Conservation (phyloP, 257 asterid species). For the Petunia axillaris region DNA sequence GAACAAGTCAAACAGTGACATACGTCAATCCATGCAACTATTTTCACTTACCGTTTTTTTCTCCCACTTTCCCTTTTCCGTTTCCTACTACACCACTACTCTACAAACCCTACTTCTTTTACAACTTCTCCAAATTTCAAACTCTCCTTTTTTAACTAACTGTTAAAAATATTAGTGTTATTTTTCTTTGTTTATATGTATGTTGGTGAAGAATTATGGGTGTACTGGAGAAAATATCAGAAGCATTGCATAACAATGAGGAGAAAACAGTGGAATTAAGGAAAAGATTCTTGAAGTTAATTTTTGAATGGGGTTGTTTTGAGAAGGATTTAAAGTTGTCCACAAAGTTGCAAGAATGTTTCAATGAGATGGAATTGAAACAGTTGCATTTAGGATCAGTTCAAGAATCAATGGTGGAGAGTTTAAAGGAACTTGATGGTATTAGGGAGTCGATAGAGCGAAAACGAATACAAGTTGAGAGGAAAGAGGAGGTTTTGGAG, state of each 20-base stretch:
- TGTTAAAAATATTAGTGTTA: no score
- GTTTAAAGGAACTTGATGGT: conserved; percentile 5
- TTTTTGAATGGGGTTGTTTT: background rate
- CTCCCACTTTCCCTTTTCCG: no score
- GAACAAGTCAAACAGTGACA: no score
- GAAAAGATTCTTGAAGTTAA: background rate
- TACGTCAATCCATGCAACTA: no score
- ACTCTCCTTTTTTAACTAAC: no score
- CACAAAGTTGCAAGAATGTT: background rate
- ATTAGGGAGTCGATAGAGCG: conserved; percentile 2
- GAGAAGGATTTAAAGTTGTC: background rate
- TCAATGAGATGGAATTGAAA: background rate
- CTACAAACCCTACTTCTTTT: no score
- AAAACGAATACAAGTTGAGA: background rate
- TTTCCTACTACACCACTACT: no score
- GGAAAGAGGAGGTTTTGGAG: conserved; percentile 27
- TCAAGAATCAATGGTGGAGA: background rate
- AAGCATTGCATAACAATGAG: conserved; percentile 16
- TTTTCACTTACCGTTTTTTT: no score
- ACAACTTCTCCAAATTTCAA: no score
- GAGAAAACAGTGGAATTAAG: background rate
- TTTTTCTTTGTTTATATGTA: background rate
- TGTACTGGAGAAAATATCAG: conserved; percentile 22
- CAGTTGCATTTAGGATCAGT: background rate
- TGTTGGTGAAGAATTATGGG: conserved; percentile 22